phyloP scores from a whole-genome alignment of 768 basidiomycete genomes.

The Boletus rubescentipes region DNA sequence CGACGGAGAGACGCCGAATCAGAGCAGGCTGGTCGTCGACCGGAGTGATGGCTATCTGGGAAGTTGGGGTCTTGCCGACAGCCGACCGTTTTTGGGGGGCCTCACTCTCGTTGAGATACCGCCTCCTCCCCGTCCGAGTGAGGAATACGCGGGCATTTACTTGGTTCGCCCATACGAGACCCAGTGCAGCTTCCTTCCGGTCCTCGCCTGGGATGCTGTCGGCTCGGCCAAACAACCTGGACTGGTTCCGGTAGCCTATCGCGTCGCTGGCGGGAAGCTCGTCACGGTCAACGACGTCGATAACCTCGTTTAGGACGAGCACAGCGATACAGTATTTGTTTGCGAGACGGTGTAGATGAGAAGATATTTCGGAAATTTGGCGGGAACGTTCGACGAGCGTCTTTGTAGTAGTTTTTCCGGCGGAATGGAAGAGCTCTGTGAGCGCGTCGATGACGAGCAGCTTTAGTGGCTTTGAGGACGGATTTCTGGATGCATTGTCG shows the following conservation, averaged over 20 bases:
- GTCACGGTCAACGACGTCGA: slow-evolving; percentile 62
- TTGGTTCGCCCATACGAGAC: slow-evolving; percentile 93
- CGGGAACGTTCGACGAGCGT: slow-evolving; percentile 74
- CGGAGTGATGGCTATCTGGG: slow-evolving; percentile 7
- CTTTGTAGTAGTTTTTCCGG: slow-evolving; percentile 54
- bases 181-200: slow-evolving; percentile 78
- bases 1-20: slow-evolving; percentile 69
- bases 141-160: slow-evolving; percentile 85
- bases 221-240: slow-evolving; percentile 72
- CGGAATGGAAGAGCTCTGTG: slow-evolving; percentile 77
- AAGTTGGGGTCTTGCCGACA: slow-evolving; percentile 3
- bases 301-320: slow-evolving; percentile 86
- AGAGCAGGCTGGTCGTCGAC: slow-evolving; percentile 46
- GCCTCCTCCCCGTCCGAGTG: slow-evolving; percentile 68
- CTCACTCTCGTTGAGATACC: slow-evolving; percentile 46
- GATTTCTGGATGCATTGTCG: slow-evolving; percentile 28
- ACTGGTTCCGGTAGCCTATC: slow-evolving; percentile 69
- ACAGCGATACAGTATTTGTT: slow-evolving; percentile 63
- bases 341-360: slow-evolving; percentile 70
- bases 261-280: slow-evolving; percentile 15
- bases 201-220: slow-evolving; percentile 56
- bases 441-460: slow-evolving; percentile 88
- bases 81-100: slow-evolving; percentile 26
- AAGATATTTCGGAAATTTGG: slow-evolving; percentile 64
- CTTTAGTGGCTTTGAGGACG: slow-evolving; percentile 56